Base-by-base conservation (phyloP, 257 asterid genomes). In the Solanum chiquidenum region DNA sequence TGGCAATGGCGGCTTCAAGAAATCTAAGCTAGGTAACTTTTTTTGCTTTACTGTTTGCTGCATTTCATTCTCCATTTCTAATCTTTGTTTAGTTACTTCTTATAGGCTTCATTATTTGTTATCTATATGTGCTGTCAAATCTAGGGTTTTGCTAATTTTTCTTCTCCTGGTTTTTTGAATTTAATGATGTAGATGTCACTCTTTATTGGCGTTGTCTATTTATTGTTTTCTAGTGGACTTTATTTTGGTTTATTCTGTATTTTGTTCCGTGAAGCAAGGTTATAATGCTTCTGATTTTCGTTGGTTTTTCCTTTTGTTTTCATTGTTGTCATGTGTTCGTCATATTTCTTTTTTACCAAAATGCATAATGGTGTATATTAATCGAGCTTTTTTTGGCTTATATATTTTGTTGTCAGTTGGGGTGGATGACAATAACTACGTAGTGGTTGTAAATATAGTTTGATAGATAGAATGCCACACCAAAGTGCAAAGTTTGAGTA, bases 1-100 rank as follows among this genome's bases (percentile, higher is more conserved):
- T 84, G 95, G 95, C 86, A 91, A 90, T 88, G 95, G 94, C 55
- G 85, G 89, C 34, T 84, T 89, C 75, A 94, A 95, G 95, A 94
- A 91, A 88, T 89, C 92, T 29, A 92, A 91, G 88, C 92, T 83
- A 95, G 98, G 96, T 77, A 42, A 9, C 23, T 37, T 33, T 68
- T 55, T 86, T 55, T 29, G 33, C 86, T 27, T 46, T 12, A 25
- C 68, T 75, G 58, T 40, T 71, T 18, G 31, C 13, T 83, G 34
- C 75, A 76, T 35, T 83, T 31, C 34, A 29, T 86, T 62, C 73
- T 44, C 10, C 12, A 9, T 16, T 64, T 12, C 12, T 83, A n/a
- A 18, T 60, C 29, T 83, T 84, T 77, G 29, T 79, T n/a, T 77
- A n/a, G 20, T 21, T 18, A 10, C 42, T 27, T 77, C 20, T 25